A percentile compares a stretch with the other conserved stretches of the same genome.
Conservation (phyloP, 306 rosid genomes). For the Rosa chinensis region DNA sequence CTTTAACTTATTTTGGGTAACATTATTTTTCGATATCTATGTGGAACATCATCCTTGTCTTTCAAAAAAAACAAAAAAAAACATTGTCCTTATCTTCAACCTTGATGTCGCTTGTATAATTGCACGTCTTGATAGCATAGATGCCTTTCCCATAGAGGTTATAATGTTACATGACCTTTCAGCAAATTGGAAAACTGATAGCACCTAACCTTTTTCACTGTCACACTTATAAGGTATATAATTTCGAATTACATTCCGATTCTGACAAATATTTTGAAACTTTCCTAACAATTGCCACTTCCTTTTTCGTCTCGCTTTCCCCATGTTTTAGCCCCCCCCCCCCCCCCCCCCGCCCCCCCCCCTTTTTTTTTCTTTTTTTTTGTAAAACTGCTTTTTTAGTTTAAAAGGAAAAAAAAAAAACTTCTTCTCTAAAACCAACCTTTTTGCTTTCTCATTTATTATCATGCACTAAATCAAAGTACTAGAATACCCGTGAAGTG, state of each 20-base stretch:
- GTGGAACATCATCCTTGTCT: no score
- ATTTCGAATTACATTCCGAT: neutral
- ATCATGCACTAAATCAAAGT: neutral
- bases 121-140: neutral
- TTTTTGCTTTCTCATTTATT: no score
- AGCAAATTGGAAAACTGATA: neutral
- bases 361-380: no score
- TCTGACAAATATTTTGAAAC: neutral
- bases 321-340: neutral
- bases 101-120: neutral
- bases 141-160: no score
- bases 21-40: no score
- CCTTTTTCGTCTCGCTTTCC: neutral
- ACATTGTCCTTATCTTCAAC: neutral
- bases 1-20: neutral
- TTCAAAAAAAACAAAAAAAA: no score
- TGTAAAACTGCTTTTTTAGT: neutral
- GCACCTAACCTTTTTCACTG: neutral
- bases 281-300: neutral
- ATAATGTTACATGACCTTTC: neutral
- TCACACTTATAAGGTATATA: neutral
- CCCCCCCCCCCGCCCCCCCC: fast-evolving
- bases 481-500: neutral
- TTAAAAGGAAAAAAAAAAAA: neutral
- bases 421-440: neutral